These are phyloP conservation scores for Komagataella ulmi DNA, from an alignment of 805 yeast genomes.

Conservation along the genomic window DNA sequence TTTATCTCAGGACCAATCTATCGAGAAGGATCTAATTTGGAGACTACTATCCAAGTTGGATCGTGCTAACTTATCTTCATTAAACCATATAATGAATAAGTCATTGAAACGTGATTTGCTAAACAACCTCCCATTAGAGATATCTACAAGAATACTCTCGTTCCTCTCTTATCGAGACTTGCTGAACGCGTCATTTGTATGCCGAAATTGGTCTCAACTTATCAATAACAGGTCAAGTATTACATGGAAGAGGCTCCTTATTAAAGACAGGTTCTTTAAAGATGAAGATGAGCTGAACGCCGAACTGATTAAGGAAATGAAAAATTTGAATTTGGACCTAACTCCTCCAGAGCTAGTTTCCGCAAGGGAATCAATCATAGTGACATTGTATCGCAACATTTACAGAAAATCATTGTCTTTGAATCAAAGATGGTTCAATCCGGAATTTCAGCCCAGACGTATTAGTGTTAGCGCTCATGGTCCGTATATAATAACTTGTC, in stretches of 20 bases:
- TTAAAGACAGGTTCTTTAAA: conserved; percentile 46
- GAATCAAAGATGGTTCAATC: conserved; percentile 69
- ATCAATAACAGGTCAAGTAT: conserved; percentile 45
- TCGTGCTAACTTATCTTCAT: conserved; percentile 46
- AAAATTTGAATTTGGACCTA: neutral
- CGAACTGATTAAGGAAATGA: conserved; percentile 13
- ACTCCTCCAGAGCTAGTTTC: conserved; percentile 5
- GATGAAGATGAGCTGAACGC: conserved; percentile 28
- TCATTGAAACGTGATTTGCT: conserved; percentile 66
- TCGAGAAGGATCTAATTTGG: conserved; percentile 22
- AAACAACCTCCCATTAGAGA: conserved; percentile 59
- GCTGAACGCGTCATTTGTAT: conserved; percentile 48
- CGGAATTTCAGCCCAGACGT: conserved; percentile 52
- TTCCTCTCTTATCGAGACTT: conserved; percentile 54
- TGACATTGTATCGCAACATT: conserved; percentile 30
- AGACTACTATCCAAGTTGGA: conserved; percentile 44
- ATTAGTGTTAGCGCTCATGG: conserved; percentile 61
- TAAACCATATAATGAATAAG: conserved; percentile 35
- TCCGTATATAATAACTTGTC: conserved; percentile 78
- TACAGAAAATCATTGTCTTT: conserved; percentile 49
- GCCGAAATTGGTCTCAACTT: conserved; percentile 47
- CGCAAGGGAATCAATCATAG: conserved; percentile 1
- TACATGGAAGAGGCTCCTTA: conserved; percentile 59
- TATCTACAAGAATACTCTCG: conserved; percentile 49
- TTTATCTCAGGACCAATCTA: conserved; percentile 1